These are phyloP conservation scores for Boletellus deceptivus DNA, from an alignment of 1,284 basidiomycete genomes.

Conservation along the genomic window DNA sequence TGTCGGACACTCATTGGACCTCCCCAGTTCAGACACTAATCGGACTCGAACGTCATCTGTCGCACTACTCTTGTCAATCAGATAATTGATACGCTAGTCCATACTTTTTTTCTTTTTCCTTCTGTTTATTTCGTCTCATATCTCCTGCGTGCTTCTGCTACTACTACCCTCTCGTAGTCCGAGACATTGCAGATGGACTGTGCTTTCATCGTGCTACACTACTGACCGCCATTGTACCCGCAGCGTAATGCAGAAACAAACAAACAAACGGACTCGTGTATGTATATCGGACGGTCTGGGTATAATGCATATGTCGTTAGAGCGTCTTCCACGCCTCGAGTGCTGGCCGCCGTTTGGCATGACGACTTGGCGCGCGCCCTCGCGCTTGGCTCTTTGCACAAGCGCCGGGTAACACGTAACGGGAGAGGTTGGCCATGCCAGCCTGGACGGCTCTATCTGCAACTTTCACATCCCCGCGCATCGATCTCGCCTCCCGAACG, in stretches of 20 bases:
- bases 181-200: conserved; percentile 10
- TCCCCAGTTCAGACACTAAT: conserved; percentile 13
- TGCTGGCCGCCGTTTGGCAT: too few relatives aligned
- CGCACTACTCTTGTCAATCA: conserved; percentile 13
- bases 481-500: too few relatives aligned
- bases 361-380: too few relatives aligned
- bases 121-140: conserved; percentile 24
- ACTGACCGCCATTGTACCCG: background rate
- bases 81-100: conserved; percentile 31
- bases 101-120: conserved; percentile 1
- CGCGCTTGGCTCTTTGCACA: too few relatives aligned
- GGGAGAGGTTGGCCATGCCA: too few relatives aligned
- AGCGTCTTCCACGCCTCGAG: too few relatives aligned
- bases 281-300: conserved; percentile 11
- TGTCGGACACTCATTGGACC: conserved; percentile 21
- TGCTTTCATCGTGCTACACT: background rate
- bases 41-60: conserved; percentile 20
- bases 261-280: conserved; percentile 18
- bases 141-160: conserved; percentile 9
- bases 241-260: conserved; percentile 18
- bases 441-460: too few relatives aligned
- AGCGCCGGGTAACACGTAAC: too few relatives aligned
- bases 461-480: too few relatives aligned
- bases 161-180: background rate
- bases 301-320: too few relatives aligned